Evolutionary conservation across 2,329 filamentous ascomycete species (phyloP), one percentile per base, ranked within the genome.

Genomic region (Amauroascus niger): DNA sequence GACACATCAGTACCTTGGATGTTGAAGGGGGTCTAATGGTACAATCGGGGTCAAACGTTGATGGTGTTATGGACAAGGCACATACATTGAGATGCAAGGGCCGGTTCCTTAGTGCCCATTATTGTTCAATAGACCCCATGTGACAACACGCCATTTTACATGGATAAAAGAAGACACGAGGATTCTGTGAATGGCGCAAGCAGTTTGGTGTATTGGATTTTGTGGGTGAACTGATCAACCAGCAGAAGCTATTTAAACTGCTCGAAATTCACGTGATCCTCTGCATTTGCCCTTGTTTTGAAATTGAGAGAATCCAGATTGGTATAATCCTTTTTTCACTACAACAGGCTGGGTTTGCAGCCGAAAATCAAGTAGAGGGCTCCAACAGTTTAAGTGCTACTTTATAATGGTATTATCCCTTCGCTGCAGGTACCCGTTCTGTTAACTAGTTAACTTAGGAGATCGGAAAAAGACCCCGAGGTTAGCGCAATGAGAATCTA

Each of bases 81-180:
- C 49, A 52, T 45, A 52, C 49, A 52, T 37, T 45, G 49, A 37
- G 41, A 43, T 43, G 39, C 18, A 44, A 35, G 18, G 32, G 30
- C n/a, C 7, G 39, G 20, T 8, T 26, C 49, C 30, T 20, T 16
- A 37, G 39, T 14, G 30, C 49, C 49, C 49, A 44, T 52, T 52
- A 52, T 52, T 26, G n/a, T 45, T 28, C 28, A 33, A 43, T 14
- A 22, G 18, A n/a, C 22, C 16, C 22, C 11, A 33, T 37, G 18
- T 11, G 9, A 16, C 18, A 35, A 6, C 24, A 24, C n/a, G 40
- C 49, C 41, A 52, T 52, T 28, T 52, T 52, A 35, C 13, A 32
- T 1, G 20, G 9, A 20, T 28, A 33, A 32, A n/a, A n/a, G n/a
- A n/a, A 4, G 26, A 35, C 33, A 11, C 7, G 33, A 35, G 13